These are phyloP conservation scores for Phaeosphaeria sp. DNA, from an alignment of 2,329 filamentous ascomycete genomes.

Conservation along the genomic window DNA sequence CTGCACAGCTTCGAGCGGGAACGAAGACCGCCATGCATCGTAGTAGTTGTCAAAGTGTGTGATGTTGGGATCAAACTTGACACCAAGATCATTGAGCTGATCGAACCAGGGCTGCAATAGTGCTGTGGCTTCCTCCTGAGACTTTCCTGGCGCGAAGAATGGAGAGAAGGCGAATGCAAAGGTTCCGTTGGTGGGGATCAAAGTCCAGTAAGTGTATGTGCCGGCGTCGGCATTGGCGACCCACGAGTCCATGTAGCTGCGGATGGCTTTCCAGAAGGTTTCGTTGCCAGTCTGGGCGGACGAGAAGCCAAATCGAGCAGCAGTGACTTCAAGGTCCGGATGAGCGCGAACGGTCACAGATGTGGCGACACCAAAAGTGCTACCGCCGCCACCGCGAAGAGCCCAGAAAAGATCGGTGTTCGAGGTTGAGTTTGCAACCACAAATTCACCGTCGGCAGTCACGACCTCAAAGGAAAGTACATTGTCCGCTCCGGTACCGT, in stretches of 20 bases:
- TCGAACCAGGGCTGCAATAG: slow-evolving; percentile 43
- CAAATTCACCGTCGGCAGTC: slow-evolving; percentile 34
- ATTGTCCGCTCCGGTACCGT: slow-evolving; percentile 49
- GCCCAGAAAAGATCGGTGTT: slow-evolving; percentile 38
- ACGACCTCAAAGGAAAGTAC: slow-evolving; percentile 44
- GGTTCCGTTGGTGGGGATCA: slow-evolving; percentile 42
- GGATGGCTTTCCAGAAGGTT: slow-evolving; percentile 45
- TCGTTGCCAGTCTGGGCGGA: slow-evolving; percentile 41
- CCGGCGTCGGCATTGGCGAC: slow-evolving; percentile 45
- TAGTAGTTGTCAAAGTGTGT: slow-evolving; percentile 43
- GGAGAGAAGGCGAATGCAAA: slow-evolving; percentile 44
- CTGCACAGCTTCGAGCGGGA: slow-evolving; percentile 43
- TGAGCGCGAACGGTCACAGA: slow-evolving; percentile 44
- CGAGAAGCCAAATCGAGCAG: slow-evolving; percentile 41
- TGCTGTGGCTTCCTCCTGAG: slow-evolving; percentile 35
- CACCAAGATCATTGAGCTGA: slow-evolving; percentile 34
- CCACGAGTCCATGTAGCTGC: slow-evolving; percentile 38
- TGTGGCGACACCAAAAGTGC: slow-evolving; percentile 6
- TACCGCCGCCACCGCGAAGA: slow-evolving; percentile 30
- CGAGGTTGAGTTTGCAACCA: slow-evolving; percentile 23
- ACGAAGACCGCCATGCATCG: slow-evolving; percentile 42
- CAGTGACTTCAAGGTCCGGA: slow-evolving; percentile 40
- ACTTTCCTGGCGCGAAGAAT: slow-evolving; percentile 45
- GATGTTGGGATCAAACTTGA: slow-evolving; percentile 43
- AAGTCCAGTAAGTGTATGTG: slow-evolving; percentile 44